phyloP scores from a whole-genome alignment of 2,329 filamentous ascomycete genomes.

The Aaosphaeria pasadenensis region DNA sequence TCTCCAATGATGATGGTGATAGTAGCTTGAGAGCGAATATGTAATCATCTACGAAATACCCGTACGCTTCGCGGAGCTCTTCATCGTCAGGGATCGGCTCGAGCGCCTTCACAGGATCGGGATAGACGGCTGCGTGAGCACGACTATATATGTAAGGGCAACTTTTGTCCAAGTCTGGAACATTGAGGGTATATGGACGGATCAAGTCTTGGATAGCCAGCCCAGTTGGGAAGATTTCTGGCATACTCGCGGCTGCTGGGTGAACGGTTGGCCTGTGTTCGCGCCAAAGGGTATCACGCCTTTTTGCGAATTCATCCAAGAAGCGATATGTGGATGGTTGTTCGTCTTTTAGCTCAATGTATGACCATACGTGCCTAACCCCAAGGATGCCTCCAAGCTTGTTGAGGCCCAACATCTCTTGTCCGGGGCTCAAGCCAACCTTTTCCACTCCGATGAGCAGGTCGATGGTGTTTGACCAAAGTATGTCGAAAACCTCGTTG shows the following conservation, averaged over 20 bases:
- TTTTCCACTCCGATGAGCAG: slow-evolving; percentile 20
- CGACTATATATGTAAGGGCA: slow-evolving; percentile 27
- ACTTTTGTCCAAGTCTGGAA: slow-evolving; percentile 4
- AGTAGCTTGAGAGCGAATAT: slow-evolving; percentile 22
- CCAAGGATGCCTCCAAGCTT: slow-evolving; percentile 9
- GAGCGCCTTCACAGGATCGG: slow-evolving; percentile 13
- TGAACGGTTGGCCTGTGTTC: slow-evolving; percentile 16
- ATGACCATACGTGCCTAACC: background rate
- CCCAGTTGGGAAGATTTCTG: slow-evolving; percentile 28
- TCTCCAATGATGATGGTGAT: slow-evolving; percentile 4
- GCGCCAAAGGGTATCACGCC: slow-evolving; percentile 31
- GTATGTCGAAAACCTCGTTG: slow-evolving; percentile 10
- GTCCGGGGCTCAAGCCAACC: slow-evolving; percentile 11
- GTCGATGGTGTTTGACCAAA: slow-evolving; percentile 20
- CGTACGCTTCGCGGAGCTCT: slow-evolving; percentile 23
- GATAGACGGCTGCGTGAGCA: slow-evolving; percentile 16
- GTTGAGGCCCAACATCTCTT: slow-evolving; percentile 10
- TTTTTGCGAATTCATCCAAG: slow-evolving; percentile 33
- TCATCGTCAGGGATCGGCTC: slow-evolving; percentile 15
- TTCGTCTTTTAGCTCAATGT: background rate
- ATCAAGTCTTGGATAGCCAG: slow-evolving; percentile 33
- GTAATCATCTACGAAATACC: slow-evolving; percentile 34
- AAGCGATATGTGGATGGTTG: slow-evolving; percentile 26
- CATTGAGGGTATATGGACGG: slow-evolving; percentile 8
- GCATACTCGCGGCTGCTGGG: slow-evolving; percentile 22